Conservation (phyloP, 371 early-diverging fungal species). For the Rhizomucor miehei region DNA sequence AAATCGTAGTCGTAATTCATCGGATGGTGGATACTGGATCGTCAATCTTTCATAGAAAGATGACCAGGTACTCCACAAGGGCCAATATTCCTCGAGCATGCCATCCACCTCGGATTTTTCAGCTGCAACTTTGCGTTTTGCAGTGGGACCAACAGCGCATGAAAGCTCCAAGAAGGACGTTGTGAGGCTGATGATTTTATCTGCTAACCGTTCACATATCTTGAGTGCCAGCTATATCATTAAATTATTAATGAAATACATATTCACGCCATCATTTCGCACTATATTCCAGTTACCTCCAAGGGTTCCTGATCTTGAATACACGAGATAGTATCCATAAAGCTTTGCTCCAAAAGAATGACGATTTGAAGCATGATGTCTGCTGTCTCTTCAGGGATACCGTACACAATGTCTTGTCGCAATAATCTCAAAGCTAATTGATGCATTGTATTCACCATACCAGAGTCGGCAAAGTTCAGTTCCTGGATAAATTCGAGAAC, state of each 20-base stretch:
- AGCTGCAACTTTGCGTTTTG: not conserved
- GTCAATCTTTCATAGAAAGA: not conserved
- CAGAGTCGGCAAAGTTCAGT: slow-evolving; percentile 42
- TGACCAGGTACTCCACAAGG: too few relatives aligned
- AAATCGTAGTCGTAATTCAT: slow-evolving; percentile 23
- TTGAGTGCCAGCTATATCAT: too few relatives aligned
- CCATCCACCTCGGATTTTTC: not conserved
- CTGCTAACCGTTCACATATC: too few relatives aligned
- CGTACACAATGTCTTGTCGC: slow-evolving; percentile 3
- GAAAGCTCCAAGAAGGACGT: too few relatives aligned
- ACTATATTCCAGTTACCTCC: too few relatives aligned
- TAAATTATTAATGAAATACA: too few relatives aligned
- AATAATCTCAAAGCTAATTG: slow-evolving; percentile 16
- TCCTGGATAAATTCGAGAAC: slow-evolving; percentile 25
- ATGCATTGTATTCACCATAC: slow-evolving; percentile 36
- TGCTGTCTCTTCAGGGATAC: not conserved
- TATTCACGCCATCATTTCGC: too few relatives aligned
- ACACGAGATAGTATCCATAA: slow-evolving; percentile 1
- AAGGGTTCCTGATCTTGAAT: not conserved
- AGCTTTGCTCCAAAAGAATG: slow-evolving; percentile 4
- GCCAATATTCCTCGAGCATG: too few relatives aligned
- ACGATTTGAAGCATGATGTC: slow-evolving; percentile 10
- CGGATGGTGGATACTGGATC: not conserved
- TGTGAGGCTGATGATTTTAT: too few relatives aligned
- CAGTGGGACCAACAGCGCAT: too few relatives aligned